Percentiles rank a stretch among this genome's conserved stretches.
These are phyloP conservation scores for Sclerotinia spermophila DNA, from an alignment of 2,329 filamentous ascomycete genomes.

Conservation along the genomic window DNA sequence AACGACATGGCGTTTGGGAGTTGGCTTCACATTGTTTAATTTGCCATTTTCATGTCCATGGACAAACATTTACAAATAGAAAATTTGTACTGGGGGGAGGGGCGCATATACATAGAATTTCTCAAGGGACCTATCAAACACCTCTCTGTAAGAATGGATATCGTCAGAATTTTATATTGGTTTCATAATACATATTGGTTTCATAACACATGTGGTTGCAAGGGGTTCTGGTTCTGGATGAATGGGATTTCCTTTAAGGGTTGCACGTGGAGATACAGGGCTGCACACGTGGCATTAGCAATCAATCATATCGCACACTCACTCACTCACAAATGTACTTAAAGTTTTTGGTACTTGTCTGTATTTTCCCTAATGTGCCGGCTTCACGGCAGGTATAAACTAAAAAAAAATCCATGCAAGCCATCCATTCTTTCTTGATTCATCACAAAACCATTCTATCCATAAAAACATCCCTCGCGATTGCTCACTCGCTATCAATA, in stretches of 20 bases:
- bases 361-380: background rate
- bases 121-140: background rate
- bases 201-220: background rate
- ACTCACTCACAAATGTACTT: background rate
- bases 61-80: background rate
- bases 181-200: background rate
- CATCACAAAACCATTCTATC: background rate
- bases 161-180: background rate
- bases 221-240: background rate
- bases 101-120: conserved; percentile 1
- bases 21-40: background rate
- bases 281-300: background rate
- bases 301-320: background rate
- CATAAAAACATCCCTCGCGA: background rate
- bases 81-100: background rate
- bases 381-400: background rate
- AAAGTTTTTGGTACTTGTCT: background rate
- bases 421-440: background rate
- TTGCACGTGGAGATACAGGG: background rate
- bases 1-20: background rate
- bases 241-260: background rate
- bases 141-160: background rate
- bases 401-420: background rate
- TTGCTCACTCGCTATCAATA: background rate
- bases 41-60: background rate